Conservation (phyloP, 495 filamentous ascomycete genomes). For the Articulospora tetracladia region DNA sequence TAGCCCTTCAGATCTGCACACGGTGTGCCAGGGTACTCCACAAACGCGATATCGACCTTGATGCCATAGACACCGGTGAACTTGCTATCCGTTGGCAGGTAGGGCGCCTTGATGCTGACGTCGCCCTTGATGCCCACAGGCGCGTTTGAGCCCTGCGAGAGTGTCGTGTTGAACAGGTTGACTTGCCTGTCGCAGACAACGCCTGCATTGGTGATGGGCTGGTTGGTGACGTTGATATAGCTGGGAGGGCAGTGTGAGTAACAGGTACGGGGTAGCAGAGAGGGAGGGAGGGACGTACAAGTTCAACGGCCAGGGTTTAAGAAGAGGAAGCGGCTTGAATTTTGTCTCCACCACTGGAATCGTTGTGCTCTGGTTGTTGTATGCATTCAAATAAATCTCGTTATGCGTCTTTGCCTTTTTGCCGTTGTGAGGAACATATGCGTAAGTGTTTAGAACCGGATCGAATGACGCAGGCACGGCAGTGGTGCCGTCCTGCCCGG, state of each 20-base stretch:
- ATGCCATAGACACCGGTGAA: constrained; percentile 16
- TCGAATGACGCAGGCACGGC: constrained; percentile 7
- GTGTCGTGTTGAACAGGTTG: constrained; percentile 18
- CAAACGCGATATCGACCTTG: constrained; percentile 20
- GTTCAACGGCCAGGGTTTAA: neutral
- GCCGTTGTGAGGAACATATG: neutral
- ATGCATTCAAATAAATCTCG: constrained; percentile 14
- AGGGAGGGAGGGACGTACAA: neutral
- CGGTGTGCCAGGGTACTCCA: constrained; percentile 13
- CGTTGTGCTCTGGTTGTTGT: constrained; percentile 3
- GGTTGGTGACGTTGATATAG: constrained; percentile 21
- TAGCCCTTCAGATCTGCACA: constrained; percentile 16
- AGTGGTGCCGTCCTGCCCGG: constrained; percentile 1
- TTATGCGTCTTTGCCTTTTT: neutral
- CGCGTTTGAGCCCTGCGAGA: constrained; percentile 14
- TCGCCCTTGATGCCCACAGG: constrained; percentile 13
- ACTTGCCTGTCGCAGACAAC: constrained; percentile 14
- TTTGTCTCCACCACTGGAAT: constrained; percentile 9
- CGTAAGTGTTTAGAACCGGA: constrained; percentile 12
- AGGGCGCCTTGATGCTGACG: constrained; percentile 9
- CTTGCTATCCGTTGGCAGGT: constrained; percentile 4
- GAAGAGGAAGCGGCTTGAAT: constrained; percentile 1
- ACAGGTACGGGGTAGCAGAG: neutral
- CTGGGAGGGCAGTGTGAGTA: neutral
- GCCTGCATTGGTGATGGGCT: constrained; percentile 11